Conservation (phyloP, 2,329 filamentous ascomycete species). For the Fusarium armeniacum region DNA sequence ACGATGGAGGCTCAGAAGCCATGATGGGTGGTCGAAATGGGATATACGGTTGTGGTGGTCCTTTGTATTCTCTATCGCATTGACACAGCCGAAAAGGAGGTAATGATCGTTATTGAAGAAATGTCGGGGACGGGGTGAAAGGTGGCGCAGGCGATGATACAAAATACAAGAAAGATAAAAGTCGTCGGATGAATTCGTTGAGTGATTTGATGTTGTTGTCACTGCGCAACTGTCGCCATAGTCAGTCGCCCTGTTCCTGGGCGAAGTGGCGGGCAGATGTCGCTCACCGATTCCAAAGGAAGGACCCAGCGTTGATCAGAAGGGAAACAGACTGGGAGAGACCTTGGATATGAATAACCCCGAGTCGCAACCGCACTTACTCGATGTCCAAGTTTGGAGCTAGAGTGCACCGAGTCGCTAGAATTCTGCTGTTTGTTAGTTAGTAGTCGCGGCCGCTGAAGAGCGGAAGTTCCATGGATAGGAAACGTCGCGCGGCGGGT, state of each 20-base stretch:
- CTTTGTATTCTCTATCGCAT: slow-evolving; percentile 37
- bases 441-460: slow-evolving; percentile 49
- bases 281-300: slow-evolving; percentile 47
- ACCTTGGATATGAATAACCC: slow-evolving; percentile 24
- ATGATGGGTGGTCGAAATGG: slow-evolving; percentile 55
- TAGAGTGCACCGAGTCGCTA: slow-evolving; percentile 18
- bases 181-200: slow-evolving; percentile 12
- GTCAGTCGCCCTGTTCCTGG: slow-evolving; percentile 39
- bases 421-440: slow-evolving; percentile 30
- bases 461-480: slow-evolving; percentile 48
- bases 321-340: slow-evolving; percentile 24
- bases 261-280: slow-evolving; percentile 41
- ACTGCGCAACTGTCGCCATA: slow-evolving; percentile 33
- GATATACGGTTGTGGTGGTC: slow-evolving; percentile 23
- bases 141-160: slow-evolving; percentile 22
- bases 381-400: slow-evolving; percentile 34
- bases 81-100: slow-evolving; percentile 27
- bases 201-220: slow-evolving; percentile 20
- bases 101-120: slow-evolving; percentile 24
- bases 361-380: slow-evolving; percentile 39
- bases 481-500: slow-evolving; percentile 46
- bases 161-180: slow-evolving; percentile 23
- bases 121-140: slow-evolving; percentile 16
- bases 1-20: slow-evolving; percentile 71
- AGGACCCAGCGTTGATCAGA: slow-evolving; percentile 37